Evolutionary conservation across 768 basidiomycete genomes (phyloP).

Genomic region (Suillus weaverae): DNA sequence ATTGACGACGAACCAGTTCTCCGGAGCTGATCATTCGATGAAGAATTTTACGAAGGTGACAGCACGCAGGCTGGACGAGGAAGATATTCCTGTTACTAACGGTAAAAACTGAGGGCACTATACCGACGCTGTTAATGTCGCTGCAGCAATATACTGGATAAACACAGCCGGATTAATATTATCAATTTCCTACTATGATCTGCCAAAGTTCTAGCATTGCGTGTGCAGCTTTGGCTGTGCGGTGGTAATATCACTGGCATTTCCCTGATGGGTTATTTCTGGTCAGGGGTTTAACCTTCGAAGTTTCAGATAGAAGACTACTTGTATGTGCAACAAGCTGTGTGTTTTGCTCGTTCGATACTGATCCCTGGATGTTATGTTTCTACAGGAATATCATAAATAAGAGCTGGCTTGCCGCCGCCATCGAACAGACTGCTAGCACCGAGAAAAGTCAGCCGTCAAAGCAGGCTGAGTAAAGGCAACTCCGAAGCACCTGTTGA

Average conservation of each 20-base stretch:
- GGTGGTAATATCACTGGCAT: background rate
- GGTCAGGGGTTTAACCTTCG: background rate
- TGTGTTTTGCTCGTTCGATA: background rate
- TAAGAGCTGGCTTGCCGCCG: too few relatives aligned
- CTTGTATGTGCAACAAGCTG: background rate
- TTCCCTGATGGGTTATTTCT: background rate
- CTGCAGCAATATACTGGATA: constrained; percentile 1
- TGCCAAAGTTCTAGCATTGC: background rate
- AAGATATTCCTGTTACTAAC: constrained; percentile 10
- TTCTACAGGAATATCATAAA: background rate
- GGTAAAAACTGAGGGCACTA: background rate
- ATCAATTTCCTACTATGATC: background rate
- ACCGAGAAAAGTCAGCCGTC: background rate
- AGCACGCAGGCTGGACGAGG: constrained; percentile 58
- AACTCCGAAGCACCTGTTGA: background rate
- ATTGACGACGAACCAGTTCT: constrained; percentile 41
- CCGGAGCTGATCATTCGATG: constrained; percentile 75
- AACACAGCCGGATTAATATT: background rate
- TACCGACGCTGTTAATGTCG: background rate
- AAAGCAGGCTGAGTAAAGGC: background rate
- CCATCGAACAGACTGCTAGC: background rate
- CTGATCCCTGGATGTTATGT: background rate
- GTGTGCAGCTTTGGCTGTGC: background rate
- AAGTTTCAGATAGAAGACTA: background rate
- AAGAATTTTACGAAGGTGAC: constrained; percentile 63